phyloP scores from a whole-genome alignment of 2,329 filamentous ascomycete genomes.

The Ophiostoma ips region DNA sequence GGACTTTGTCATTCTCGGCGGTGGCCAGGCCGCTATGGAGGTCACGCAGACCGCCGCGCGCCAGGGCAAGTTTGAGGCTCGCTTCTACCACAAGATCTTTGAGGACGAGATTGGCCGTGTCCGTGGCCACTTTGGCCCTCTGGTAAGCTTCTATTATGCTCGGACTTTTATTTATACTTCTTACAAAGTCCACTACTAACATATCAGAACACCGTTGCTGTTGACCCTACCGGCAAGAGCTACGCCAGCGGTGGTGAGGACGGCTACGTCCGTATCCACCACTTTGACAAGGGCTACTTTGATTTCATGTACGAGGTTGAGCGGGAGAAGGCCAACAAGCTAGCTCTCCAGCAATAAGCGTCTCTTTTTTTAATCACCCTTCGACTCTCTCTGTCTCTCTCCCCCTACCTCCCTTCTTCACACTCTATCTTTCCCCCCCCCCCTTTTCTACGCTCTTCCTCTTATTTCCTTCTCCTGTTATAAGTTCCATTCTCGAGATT shows the following conservation, averaged over 20 bases:
- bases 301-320: conserved; percentile 99
- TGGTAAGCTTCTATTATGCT: conserved; percentile 28
- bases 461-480: background rate
- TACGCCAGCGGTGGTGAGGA: conserved; percentile 97
- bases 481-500: background rate
- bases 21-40: conserved; percentile 97
- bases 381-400: background rate
- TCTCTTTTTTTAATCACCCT: background rate
- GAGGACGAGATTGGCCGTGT: conserved; percentile 98
- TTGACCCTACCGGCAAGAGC: conserved; percentile 77
- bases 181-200: conserved; percentile 4
- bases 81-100: conserved; percentile 99
- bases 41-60: conserved; percentile 87
- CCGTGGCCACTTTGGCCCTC: conserved; percentile 87
- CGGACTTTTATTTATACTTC: too few species aligned
- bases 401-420: background rate
- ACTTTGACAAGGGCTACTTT: conserved; percentile 97
- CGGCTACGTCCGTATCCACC: conserved; percentile 94
- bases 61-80: conserved; percentile 97
- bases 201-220: conserved; percentile 71
- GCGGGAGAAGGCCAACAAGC: conserved; percentile 52
- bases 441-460: background rate
- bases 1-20: conserved; percentile 93
- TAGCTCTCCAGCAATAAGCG: conserved; percentile 15
- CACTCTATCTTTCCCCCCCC: too few species aligned